phyloP scores from a whole-genome alignment of 441 rosid species.

The Erysimum cheiri region DNA sequence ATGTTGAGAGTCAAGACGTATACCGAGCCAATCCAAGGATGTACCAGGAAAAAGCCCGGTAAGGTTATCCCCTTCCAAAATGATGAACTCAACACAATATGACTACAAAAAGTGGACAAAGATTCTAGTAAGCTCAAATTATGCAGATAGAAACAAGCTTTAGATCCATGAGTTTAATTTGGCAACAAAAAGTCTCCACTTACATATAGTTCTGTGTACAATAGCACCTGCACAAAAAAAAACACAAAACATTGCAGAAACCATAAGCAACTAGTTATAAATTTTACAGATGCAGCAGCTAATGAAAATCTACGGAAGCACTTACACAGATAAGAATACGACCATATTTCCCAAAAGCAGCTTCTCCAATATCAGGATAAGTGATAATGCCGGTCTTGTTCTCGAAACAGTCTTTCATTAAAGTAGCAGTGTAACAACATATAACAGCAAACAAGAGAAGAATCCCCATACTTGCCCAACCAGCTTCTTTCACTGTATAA shows the following conservation, averaged over 20 bases:
- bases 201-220: conserved; percentile 76
- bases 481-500: conserved; percentile 72
- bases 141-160: conserved; percentile 18
- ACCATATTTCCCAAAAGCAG: conserved; percentile 89
- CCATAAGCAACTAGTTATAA: conserved; percentile 30
- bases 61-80: conserved; percentile 91
- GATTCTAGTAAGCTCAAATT: not conserved
- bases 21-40: conserved; percentile 61
- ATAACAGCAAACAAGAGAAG: conserved; percentile 59
- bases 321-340: conserved; percentile 81
- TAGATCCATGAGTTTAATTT: not conserved
- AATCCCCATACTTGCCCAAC: conserved; percentile 75
- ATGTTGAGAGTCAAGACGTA: conserved; percentile 70
- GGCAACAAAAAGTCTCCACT: conserved; percentile 31
- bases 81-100: conserved; percentile 80
- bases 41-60: conserved; percentile 78
- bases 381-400: conserved; percentile 68
- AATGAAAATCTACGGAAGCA: not conserved
- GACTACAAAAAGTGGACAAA: conserved; percentile 52
- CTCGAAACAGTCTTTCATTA: conserved; percentile 83
- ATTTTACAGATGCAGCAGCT: conserved; percentile 13
- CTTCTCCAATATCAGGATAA: conserved; percentile 92
- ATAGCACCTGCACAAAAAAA: conserved; percentile 56
- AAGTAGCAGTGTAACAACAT: conserved; percentile 88
- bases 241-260: conserved; percentile 38